These are phyloP conservation scores for Rubroshorea leprosula DNA, from an alignment of 345 rosid genomes.

Conservation along the genomic window DNA sequence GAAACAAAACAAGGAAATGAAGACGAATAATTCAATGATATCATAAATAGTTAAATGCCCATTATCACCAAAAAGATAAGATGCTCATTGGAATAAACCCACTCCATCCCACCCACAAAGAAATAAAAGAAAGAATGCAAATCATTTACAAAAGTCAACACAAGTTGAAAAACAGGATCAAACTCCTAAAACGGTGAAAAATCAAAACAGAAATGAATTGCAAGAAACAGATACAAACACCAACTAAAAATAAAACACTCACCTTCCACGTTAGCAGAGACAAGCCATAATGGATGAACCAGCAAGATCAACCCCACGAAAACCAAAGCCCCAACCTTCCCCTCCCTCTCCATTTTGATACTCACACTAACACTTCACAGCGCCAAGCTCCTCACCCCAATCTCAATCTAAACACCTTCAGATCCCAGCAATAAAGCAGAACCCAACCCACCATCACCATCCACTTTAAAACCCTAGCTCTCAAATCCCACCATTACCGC, in stretches of 20 bases:
- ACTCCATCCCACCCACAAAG: background rate
- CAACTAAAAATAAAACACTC: background rate
- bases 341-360: slow-evolving; percentile 32
- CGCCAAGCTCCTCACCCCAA: background rate
- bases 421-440: slow-evolving; percentile 60
- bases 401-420: slow-evolving; percentile 32
- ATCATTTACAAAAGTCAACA: slow-evolving; percentile 8
- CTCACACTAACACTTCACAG: slow-evolving; percentile 1
- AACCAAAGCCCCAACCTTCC: slow-evolving; percentile 34
- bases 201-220: slow-evolving; percentile 12
- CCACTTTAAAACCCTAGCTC: slow-evolving; percentile 25
- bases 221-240: background rate
- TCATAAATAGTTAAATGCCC: background rate
- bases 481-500: slow-evolving; percentile 28
- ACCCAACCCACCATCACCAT: slow-evolving; percentile 47
- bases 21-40: background rate
- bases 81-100: background rate
- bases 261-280: slow-evolving; percentile 85
- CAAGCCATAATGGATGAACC: slow-evolving; percentile 42
- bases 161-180: slow-evolving; percentile 10
- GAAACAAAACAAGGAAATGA: background rate
- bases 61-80: slow-evolving; percentile 3
- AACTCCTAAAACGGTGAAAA: slow-evolving; percentile 3
- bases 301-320: slow-evolving; percentile 46
- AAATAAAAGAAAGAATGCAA: slow-evolving; percentile 15